phyloP scores from a whole-genome alignment of 2,329 filamentous ascomycete species.

The Ascomycota sp. region DNA sequence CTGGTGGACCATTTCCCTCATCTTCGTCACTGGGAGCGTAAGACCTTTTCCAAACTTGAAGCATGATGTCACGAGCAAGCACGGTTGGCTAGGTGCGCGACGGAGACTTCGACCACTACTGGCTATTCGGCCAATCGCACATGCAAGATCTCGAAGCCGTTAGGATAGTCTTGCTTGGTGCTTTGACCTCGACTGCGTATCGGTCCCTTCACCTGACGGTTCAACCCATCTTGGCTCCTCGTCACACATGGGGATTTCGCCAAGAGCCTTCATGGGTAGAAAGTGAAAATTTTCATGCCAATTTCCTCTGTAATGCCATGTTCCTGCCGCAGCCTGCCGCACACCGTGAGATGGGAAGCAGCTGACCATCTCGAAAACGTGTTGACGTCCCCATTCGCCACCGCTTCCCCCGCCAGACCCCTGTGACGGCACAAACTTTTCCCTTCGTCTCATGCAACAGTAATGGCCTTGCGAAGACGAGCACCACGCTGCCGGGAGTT shows the following conservation, averaged over 20 bases:
- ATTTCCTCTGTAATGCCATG: slow-evolving; percentile 17
- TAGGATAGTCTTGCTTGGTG: no score
- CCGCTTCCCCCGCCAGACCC: neutral
- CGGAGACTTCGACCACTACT: no score
- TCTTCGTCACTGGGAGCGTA: no score
- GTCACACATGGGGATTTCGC: slow-evolving; percentile 7
- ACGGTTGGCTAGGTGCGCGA: no score
- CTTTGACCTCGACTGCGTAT: no score
- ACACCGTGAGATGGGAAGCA: slow-evolving; percentile 19
- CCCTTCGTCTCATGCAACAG: slow-evolving; percentile 29
- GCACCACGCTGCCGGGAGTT: slow-evolving; percentile 79
- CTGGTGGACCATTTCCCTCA: no score
- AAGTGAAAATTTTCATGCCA: slow-evolving; percentile 11
- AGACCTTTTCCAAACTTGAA: no score
- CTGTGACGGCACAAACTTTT: neutral
- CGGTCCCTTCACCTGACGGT: no score
- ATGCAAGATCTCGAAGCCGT: no score
- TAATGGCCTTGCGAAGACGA: slow-evolving; percentile 40
- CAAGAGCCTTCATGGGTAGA: slow-evolving; percentile 10
- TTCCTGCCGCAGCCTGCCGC: slow-evolving; percentile 15
- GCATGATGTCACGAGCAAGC: no score
- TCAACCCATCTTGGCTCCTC: no score
- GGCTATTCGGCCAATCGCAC: no score
- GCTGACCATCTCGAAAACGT: slow-evolving; percentile 8
- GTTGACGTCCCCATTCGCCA: slow-evolving; percentile 1